Percentiles rank a stretch among this genome's conserved stretches.
Evolutionary conservation across 345 rosid species (phyloP).

Genomic region (Eucalyptus albens): DNA sequence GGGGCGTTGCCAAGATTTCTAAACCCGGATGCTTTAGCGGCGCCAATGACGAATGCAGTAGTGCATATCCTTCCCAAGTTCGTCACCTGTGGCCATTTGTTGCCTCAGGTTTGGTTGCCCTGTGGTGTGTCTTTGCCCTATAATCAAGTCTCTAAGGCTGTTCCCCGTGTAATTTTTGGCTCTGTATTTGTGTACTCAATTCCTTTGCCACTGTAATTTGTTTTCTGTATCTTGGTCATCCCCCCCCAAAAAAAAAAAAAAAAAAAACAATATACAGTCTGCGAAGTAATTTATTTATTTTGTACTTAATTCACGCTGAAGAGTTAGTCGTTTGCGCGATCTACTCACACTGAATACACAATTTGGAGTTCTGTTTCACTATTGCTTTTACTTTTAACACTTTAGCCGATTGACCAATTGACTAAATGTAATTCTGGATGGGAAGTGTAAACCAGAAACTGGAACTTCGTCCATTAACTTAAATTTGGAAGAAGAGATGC

Average conservation of each 20-base stretch:
- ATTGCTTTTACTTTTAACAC: background rate
- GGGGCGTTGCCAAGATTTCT: conserved; percentile 41
- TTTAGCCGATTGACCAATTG: background rate
- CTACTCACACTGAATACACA: background rate
- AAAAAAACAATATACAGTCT: background rate
- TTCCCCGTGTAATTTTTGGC: background rate
- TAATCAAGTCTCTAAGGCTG: background rate
- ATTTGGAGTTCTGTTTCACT: background rate
- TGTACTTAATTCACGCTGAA: background rate
- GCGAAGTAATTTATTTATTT: background rate
- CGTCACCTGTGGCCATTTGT: conserved; percentile 4
- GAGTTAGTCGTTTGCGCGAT: background rate
- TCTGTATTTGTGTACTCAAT: background rate
- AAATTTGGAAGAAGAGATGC: background rate
- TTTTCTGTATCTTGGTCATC: background rate
- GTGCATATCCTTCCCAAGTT: conserved; percentile 3
- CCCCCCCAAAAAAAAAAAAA: background rate
- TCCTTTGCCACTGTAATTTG: background rate
- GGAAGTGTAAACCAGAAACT: background rate
- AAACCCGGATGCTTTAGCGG: conserved; percentile 70
- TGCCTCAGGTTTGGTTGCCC: conserved; percentile 6
- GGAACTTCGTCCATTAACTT: background rate
- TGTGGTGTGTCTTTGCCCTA: conserved; percentile 2
- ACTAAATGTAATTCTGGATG: background rate
- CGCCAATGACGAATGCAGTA: conserved; percentile 46